These are phyloP conservation scores for Chrysosporium keratinophilum DNA, from an alignment of 2,329 filamentous ascomycete species.

Conservation along the genomic window DNA sequence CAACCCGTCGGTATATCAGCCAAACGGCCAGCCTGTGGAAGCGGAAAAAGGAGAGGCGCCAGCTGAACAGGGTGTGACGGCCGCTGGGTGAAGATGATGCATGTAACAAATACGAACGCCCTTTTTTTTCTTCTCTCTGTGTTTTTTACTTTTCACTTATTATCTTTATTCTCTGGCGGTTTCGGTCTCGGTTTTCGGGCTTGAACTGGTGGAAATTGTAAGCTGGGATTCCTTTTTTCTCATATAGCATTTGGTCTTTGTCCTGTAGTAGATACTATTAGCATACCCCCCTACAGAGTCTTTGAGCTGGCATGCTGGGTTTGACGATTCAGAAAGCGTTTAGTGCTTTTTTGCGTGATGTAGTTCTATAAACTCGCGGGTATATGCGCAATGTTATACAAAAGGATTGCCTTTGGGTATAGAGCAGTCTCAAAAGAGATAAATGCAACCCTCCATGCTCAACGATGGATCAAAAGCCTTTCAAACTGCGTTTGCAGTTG, in stretches of 20 bases:
- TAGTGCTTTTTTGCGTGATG: slow-evolving; percentile 16
- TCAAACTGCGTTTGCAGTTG: too few relatives aligned
- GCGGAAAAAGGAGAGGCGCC: background rate
- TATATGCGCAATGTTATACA: too few relatives aligned
- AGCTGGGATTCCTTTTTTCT: background rate
- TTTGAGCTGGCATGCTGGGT: too few relatives aligned
- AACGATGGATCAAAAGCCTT: too few relatives aligned
- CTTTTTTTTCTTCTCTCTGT: background rate
- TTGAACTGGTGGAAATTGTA: background rate
- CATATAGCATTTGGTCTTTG: background rate
- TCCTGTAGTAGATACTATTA: too few relatives aligned
- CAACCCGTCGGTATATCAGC: background rate
- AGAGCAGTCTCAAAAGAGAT: too few relatives aligned
- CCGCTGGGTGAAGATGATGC: background rate
- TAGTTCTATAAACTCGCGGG: too few relatives aligned
- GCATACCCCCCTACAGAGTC: too few relatives aligned
- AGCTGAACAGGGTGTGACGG: background rate
- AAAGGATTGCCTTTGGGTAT: too few relatives aligned
- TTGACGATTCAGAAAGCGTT: too few relatives aligned
- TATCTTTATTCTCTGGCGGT: background rate
- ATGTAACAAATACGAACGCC: background rate
- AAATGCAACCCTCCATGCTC: too few relatives aligned
- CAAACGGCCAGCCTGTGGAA: background rate
- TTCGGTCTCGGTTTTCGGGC: background rate
- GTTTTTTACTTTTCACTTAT: background rate